Evolutionary conservation across 2,329 filamentous ascomycete species (phyloP).

Genomic region (Phoma sp.): DNA sequence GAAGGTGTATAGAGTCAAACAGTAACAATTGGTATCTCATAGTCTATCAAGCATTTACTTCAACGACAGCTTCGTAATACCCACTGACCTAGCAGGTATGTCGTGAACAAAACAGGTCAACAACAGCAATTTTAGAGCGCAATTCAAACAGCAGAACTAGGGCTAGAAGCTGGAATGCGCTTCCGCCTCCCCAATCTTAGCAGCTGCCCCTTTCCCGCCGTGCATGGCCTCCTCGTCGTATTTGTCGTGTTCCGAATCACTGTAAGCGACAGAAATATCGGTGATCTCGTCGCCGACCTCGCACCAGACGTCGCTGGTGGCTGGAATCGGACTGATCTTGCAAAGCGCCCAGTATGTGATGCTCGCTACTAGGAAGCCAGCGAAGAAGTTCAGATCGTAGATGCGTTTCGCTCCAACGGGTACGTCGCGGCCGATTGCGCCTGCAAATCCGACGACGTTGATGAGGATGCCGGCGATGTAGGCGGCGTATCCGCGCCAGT

Average conservation of each 20-base stretch:
- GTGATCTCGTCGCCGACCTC: conserved; percentile 65
- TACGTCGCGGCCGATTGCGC: conserved; percentile 74
- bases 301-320: conserved; percentile 76
- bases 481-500: conserved; percentile 83
- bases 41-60: not conserved
- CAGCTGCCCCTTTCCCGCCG: conserved; percentile 20
- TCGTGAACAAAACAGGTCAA: conserved; percentile 1
- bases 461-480: conserved; percentile 85
- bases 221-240: conserved; percentile 38
- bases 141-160: not conserved
- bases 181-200: conserved; percentile 13
- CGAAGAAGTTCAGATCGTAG: conserved; percentile 91
- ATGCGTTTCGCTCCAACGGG: conserved; percentile 82
- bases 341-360: conserved; percentile 74
- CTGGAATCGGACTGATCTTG: conserved; percentile 73
- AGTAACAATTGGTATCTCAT: conserved; percentile 9
- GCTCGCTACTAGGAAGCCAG: conserved; percentile 75
- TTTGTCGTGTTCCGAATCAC: conserved; percentile 30
- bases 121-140: not conserved
- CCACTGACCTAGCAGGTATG: conserved; percentile 1
- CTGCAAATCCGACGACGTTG: conserved; percentile 91
- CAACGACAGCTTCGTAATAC: conserved; percentile 11
- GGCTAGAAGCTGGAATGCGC: not conserved
- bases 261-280: conserved; percentile 35
- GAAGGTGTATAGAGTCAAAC: not conserved